Evolutionary conservation across 768 basidiomycete genomes (phyloP).

Genomic region (Phylloporus sp.): DNA sequence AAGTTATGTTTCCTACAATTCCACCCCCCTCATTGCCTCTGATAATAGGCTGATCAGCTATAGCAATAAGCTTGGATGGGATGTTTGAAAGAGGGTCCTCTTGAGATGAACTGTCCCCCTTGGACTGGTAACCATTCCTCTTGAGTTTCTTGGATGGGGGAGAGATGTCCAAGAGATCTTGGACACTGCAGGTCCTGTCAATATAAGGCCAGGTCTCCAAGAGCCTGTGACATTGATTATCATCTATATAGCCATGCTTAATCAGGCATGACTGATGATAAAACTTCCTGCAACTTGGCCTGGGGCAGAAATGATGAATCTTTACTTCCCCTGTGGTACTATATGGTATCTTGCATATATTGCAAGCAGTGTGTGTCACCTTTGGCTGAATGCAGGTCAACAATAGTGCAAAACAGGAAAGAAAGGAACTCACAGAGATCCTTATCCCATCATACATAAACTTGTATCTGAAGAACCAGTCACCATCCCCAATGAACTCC

Average conservation of each 20-base stretch:
- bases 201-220: slow-evolving; percentile 38
- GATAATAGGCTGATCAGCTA: slow-evolving; percentile 53
- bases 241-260: slow-evolving; percentile 23
- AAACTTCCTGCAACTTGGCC: slow-evolving; percentile 42
- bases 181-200: slow-evolving; percentile 14
- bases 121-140: not conserved
- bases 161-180: not conserved
- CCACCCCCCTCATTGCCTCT: slow-evolving; percentile 43
- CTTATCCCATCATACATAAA: slow-evolving; percentile 33
- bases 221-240: slow-evolving; percentile 22
- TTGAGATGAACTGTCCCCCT: not conserved
- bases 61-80: slow-evolving; percentile 36
- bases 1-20: slow-evolving; percentile 47
- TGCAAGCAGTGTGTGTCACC: slow-evolving; percentile 36
- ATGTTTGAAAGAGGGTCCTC: slow-evolving; percentile 19
- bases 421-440: slow-evolving; percentile 33
- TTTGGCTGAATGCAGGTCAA: slow-evolving; percentile 36
- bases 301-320: slow-evolving; percentile 57
- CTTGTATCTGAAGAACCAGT: slow-evolving; percentile 48
- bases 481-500: slow-evolving; percentile 34
- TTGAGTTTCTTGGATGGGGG: slow-evolving; percentile 17
- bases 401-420: not conserved
- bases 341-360: slow-evolving; percentile 44
- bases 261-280: slow-evolving; percentile 50
- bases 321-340: slow-evolving; percentile 36